phyloP scores from a whole-genome alignment of 352 stramenopile species.

The Globisporangium nunn region DNA sequence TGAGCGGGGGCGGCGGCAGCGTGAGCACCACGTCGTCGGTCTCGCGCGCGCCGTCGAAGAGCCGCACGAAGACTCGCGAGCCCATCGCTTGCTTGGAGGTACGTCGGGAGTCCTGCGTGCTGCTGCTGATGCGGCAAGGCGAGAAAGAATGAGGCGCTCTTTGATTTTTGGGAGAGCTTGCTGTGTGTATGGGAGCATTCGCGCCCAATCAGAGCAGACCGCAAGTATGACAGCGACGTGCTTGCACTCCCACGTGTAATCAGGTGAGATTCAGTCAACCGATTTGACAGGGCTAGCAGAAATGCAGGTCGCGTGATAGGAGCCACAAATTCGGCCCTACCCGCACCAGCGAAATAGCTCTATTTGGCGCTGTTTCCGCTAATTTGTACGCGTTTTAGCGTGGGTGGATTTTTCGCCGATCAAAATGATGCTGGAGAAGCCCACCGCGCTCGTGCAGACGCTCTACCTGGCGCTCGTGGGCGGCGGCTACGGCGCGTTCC shows the following conservation, averaged over 20 bases:
- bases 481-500: constrained; percentile 51
- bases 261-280: neutral
- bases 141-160: neutral
- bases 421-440: constrained; percentile 4
- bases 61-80: constrained; percentile 70
- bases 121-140: neutral
- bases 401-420: no score
- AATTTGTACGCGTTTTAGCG: neutral
- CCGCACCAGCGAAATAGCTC: neutral
- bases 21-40: constrained; percentile 61
- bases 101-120: no score
- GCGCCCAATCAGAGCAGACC: no score
- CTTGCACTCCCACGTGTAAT: no score
- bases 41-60: constrained; percentile 54
- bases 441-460: constrained; percentile 30
- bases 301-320: neutral
- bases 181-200: no score
- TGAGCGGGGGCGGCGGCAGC: constrained; percentile 55
- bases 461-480: constrained; percentile 58
- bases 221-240: no score
- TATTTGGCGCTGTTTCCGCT: neutral
- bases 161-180: neutral
- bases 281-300: neutral
- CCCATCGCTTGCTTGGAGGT: constrained; percentile 17
- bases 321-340: constrained; percentile 1